A percentile compares a stretch with the other conserved stretches of the same genome.
Evolutionary conservation across 2,329 filamentous ascomycete species (phyloP).

Genomic region (Colletotrichum kahawae): DNA sequence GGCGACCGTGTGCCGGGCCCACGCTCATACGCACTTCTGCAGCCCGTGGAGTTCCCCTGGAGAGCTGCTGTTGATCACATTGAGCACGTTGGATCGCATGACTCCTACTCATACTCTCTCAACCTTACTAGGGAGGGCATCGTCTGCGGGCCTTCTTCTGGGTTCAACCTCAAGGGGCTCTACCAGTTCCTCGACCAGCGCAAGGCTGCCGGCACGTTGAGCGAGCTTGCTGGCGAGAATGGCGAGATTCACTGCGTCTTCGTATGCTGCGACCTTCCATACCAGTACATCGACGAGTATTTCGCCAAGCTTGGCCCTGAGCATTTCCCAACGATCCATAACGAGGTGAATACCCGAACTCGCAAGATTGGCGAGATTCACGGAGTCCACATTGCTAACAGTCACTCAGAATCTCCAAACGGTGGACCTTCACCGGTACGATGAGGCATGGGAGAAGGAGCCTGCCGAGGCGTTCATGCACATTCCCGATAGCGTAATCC

Average conservation of each 20-base stretch:
- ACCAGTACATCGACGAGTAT: conserved; percentile 66
- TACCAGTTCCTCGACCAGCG: conserved; percentile 54
- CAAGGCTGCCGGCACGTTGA: conserved; percentile 48
- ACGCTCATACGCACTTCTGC: conserved; percentile 54
- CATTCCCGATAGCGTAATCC: background rate
- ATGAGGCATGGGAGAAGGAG: conserved; percentile 57
- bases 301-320: conserved; percentile 57
- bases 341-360: conserved; percentile 34
- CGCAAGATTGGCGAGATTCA: background rate
- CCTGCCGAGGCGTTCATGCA: conserved; percentile 40
- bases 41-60: conserved; percentile 63
- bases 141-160: conserved; percentile 65
- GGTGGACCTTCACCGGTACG: conserved; percentile 59
- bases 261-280: conserved; percentile 67
- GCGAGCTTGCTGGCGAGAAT: conserved; percentile 46
- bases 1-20: conserved; percentile 65
- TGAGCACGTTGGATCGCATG: conserved; percentile 59
- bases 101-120: conserved; percentile 59
- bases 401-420: conserved; percentile 44
- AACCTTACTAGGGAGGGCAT: conserved; percentile 61
- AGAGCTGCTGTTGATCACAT: conserved; percentile 57
- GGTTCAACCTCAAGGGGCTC: conserved; percentile 60
- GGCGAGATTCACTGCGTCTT: conserved; percentile 61
- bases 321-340: conserved; percentile 53
- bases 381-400: conserved; percentile 23